A percentile compares a stretch with the other conserved stretches of the same genome.
phyloP scores from a whole-genome alignment of 2,329 filamentous ascomycete genomes.

The Fusarium virguliforme region DNA sequence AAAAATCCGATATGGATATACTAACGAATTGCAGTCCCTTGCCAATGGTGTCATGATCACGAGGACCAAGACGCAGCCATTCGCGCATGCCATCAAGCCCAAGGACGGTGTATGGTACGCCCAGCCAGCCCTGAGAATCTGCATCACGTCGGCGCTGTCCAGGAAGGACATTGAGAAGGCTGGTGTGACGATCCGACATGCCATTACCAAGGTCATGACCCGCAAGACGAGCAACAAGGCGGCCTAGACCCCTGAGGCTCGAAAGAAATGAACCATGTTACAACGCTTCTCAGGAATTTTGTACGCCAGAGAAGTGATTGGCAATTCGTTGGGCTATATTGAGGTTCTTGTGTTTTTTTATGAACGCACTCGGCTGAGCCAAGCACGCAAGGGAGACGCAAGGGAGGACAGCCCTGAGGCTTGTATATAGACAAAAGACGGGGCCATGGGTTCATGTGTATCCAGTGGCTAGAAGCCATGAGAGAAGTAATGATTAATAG shows the following conservation, averaged over 20 bases:
- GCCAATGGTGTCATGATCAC: conserved; percentile 92
- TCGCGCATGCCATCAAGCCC: conserved; percentile 73
- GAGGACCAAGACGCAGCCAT: conserved; percentile 84
- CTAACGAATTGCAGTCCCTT: conserved; percentile 72
- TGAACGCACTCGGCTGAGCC: conserved; percentile 9
- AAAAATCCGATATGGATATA: not conserved
- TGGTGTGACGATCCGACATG: conserved; percentile 88
- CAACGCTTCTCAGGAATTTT: not conserved
- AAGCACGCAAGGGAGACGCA: not conserved
- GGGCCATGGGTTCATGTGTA: conserved; percentile 29
- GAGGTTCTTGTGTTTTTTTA: conserved; percentile 11
- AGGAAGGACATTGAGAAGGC: conserved; percentile 98
- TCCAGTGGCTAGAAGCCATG: conserved; percentile 32
- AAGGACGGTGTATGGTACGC: conserved; percentile 80
- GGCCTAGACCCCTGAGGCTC: conserved; percentile 12
- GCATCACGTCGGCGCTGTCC: conserved; percentile 87
- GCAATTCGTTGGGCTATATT: conserved; percentile 16
- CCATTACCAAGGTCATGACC: conserved; percentile 92
- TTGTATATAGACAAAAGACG: conserved; percentile 26
- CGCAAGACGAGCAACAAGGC: conserved; percentile 68
- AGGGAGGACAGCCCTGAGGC: not conserved
- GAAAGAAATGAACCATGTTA: not conserved
- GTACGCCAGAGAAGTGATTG: conserved; percentile 6
- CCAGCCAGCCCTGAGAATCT: conserved; percentile 91
- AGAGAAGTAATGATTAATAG: conserved; percentile 51